phyloP scores from a whole-genome alignment of 1,139 yeast genomes.

The Blastobotrys petasosporus region DNA sequence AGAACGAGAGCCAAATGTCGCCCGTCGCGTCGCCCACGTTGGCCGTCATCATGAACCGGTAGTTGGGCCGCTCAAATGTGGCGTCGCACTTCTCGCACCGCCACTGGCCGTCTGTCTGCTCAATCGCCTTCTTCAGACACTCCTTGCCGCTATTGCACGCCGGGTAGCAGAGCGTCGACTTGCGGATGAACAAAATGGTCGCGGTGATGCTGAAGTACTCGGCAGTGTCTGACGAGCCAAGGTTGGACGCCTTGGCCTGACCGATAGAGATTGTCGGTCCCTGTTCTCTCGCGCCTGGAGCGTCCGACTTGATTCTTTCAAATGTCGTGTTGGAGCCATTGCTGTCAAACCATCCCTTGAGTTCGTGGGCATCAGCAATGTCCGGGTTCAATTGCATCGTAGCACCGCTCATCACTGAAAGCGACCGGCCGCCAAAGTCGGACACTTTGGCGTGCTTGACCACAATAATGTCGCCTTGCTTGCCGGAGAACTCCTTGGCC shows the following conservation, averaged over 20 bases:
- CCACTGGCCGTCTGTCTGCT: conserved; percentile 72
- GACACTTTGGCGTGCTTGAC: conserved; percentile 85
- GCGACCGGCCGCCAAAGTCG: conserved; percentile 82
- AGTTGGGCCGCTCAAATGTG: conserved; percentile 59
- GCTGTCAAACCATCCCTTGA: conserved; percentile 94
- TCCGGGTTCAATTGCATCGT: conserved; percentile 78
- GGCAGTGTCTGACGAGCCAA: conserved; percentile 63
- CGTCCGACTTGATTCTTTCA: conserved; percentile 47
- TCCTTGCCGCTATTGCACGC: conserved; percentile 63
- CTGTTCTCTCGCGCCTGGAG: conserved; percentile 33
- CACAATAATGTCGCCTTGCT: conserved; percentile 85
- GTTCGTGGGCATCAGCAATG: conserved; percentile 73
- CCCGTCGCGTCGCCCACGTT: conserved; percentile 75
- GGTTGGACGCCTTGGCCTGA: conserved; percentile 60
- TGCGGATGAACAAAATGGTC: conserved; percentile 55
- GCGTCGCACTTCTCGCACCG: conserved; percentile 89
- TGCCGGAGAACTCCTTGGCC: conserved; percentile 65
- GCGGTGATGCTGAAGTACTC: conserved; percentile 77
- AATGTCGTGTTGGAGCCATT: conserved; percentile 61
- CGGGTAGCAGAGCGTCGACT: conserved; percentile 79
- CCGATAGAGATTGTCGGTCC: conserved; percentile 47
- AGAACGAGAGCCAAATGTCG: conserved; percentile 79
- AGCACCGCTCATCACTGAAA: conserved; percentile 77
- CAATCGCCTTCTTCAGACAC: conserved; percentile 80
- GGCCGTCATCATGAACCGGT: conserved; percentile 70